Conservation (phyloP, 495 filamentous ascomycete genomes). For the Polyplosphaeria fusca region DNA sequence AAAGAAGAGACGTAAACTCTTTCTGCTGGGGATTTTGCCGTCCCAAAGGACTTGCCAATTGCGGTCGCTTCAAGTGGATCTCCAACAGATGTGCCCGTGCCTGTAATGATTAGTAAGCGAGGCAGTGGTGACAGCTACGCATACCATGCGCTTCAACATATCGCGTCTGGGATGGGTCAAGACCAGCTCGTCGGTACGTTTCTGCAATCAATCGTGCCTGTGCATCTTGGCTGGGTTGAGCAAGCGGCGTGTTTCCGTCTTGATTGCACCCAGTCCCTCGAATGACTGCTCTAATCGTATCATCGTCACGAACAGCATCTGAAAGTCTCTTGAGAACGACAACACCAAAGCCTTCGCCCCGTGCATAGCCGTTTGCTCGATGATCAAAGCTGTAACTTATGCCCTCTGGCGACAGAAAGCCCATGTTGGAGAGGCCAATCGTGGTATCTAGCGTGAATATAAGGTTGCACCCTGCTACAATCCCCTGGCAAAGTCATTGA, state of each 20-base stretch:
- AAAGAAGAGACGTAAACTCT: constrained; percentile 33
- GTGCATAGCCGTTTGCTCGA: constrained; percentile 12
- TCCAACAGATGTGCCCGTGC: constrained; percentile 18
- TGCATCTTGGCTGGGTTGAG: constrained; percentile 9
- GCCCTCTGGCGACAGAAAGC: constrained; percentile 13
- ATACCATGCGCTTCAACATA: constrained; percentile 24
- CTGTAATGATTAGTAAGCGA: neutral
- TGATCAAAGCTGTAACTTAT: constrained; percentile 21
- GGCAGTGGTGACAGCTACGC: neutral
- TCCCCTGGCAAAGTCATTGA: neutral
- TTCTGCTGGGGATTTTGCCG: constrained; percentile 39
- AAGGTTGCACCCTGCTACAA: constrained; percentile 2
- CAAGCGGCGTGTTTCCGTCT: constrained; percentile 45
- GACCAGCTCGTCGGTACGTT: neutral
- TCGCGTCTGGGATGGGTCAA: constrained; percentile 32
- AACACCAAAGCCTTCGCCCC: constrained; percentile 14
- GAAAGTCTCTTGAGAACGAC: constrained; percentile 38
- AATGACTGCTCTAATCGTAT: constrained; percentile 46
- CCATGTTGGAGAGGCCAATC: neutral
- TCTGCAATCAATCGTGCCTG: neutral
- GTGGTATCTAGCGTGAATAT: neutral
- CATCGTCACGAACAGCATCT: constrained; percentile 35
- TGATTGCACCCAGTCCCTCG: constrained; percentile 44
- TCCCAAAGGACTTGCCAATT: constrained; percentile 41
- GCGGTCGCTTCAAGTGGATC: constrained; percentile 61